Percentiles rank a stretch among this genome's conserved stretches.
Conservation (phyloP, 192 early-diverging fungal species). For the Umbelopsis sp. region DNA sequence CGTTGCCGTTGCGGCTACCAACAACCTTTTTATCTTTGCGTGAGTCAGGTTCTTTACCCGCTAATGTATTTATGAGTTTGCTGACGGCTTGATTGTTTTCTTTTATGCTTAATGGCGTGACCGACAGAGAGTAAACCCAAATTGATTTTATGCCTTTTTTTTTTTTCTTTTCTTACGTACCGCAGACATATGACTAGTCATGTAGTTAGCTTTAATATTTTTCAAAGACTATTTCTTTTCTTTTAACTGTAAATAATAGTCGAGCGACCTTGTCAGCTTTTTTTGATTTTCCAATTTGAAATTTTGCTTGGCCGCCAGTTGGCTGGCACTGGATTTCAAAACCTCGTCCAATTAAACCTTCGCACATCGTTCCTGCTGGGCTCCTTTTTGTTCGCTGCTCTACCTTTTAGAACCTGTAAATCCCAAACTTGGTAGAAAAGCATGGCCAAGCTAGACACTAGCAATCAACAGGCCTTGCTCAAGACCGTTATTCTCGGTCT, state of each 20-base stretch:
- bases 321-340: conserved; percentile 12
- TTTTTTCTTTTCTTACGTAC: not conserved
- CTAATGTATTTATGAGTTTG: not conserved
- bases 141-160: not conserved
- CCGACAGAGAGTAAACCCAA: not conserved
- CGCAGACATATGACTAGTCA: not conserved
- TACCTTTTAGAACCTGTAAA: not conserved
- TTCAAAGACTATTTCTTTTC: no score
- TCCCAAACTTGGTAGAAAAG: not conserved
- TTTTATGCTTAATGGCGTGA: not conserved
- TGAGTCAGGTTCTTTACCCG: conserved; percentile 21
- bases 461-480: conserved; percentile 60
- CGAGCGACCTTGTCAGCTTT: not conserved
- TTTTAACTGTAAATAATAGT: not conserved
- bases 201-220: not conserved
- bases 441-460: conserved; percentile 39
- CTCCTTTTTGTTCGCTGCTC: not conserved
- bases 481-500: conserved; percentile 87
- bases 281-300: not conserved
- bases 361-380: conserved; percentile 6
- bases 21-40: conserved; percentile 97
- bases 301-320: not conserved
- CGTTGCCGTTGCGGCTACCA: conserved; percentile 97
- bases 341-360: conserved; percentile 8
- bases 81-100: not conserved